phyloP scores from a whole-genome alignment of 2,329 filamentous ascomycete species.

The Cladophialophora bantiana region DNA sequence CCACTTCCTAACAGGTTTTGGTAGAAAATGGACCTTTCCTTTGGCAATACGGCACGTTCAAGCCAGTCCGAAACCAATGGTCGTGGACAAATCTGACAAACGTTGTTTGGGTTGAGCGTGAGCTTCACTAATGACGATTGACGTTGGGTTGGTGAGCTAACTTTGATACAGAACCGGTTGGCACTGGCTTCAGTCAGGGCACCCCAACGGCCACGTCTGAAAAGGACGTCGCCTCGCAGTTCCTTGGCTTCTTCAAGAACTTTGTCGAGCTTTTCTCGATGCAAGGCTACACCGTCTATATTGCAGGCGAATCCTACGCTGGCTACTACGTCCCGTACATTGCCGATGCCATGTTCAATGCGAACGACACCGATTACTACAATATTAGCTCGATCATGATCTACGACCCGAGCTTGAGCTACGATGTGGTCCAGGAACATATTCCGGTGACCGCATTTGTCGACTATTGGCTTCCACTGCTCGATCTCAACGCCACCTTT shows the following conservation, averaged over 20 bases:
- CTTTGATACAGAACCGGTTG: slow-evolving; percentile 48
- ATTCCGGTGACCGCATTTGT: slow-evolving; percentile 52
- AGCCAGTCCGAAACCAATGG: slow-evolving; percentile 54
- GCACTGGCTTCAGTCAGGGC: slow-evolving; percentile 73
- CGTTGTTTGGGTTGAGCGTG: slow-evolving; percentile 74
- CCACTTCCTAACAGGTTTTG: background rate
- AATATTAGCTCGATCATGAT: slow-evolving; percentile 73
- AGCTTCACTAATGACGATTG: slow-evolving; percentile 10
- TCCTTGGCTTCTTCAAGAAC: slow-evolving; percentile 80
- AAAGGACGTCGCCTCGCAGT: slow-evolving; percentile 72
- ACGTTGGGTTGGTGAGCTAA: background rate
- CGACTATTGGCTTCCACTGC: slow-evolving; percentile 51
- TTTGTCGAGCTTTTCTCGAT: slow-evolving; percentile 75
- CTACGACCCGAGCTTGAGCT: slow-evolving; percentile 72
- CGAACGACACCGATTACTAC: slow-evolving; percentile 70
- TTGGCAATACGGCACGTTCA: slow-evolving; percentile 44
- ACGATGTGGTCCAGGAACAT: slow-evolving; percentile 59
- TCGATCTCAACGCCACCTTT: slow-evolving; percentile 56
- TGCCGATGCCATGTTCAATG: slow-evolving; percentile 73
- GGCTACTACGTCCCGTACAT: slow-evolving; percentile 73
- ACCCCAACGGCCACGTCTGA: slow-evolving; percentile 69
- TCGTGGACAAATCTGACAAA: slow-evolving; percentile 80
- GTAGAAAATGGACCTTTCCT: slow-evolving; percentile 47
- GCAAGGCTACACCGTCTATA: slow-evolving; percentile 72
- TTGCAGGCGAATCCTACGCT: slow-evolving; percentile 65